Evolutionary conservation across 495 filamentous ascomycete species (phyloP).

Genomic region (Hyphodiscus hymeniophilus): DNA sequence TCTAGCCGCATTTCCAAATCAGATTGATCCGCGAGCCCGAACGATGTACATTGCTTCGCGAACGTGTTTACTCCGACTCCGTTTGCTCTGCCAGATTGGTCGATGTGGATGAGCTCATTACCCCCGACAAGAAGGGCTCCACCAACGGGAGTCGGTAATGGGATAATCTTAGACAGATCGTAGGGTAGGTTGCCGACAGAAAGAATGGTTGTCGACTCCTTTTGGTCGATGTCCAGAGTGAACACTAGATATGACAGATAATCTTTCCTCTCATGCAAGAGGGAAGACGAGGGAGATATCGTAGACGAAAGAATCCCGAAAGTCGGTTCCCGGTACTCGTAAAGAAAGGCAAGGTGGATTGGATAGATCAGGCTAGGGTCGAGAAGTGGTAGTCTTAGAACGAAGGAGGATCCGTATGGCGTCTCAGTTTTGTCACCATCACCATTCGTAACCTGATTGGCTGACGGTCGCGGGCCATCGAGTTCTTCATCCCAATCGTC

Average conservation of each 20-base stretch:
- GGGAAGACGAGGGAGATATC: slow-evolving; percentile 56
- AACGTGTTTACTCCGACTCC: slow-evolving; percentile 93
- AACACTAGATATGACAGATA: slow-evolving; percentile 85
- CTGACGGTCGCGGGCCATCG: slow-evolving; percentile 47
- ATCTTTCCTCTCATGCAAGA: slow-evolving; percentile 74
- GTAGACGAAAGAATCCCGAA: slow-evolving; percentile 87
- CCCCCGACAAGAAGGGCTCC: slow-evolving; percentile 78
- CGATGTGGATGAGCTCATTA: slow-evolving; percentile 91
- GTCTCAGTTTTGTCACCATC: slow-evolving; percentile 51
- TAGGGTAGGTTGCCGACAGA: slow-evolving; percentile 80
- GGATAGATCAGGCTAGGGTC: slow-evolving; percentile 82
- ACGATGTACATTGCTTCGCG: slow-evolving; percentile 67
- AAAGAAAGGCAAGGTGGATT: slow-evolving; percentile 84
- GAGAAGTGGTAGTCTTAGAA: slow-evolving; percentile 74
- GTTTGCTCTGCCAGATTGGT: slow-evolving; percentile 88
- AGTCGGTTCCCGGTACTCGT: slow-evolving; percentile 95
- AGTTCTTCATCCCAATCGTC: slow-evolving; percentile 81
- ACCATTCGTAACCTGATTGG: slow-evolving; percentile 40
- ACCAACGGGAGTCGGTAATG: slow-evolving; percentile 78
- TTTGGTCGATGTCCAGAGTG: slow-evolving; percentile 88
- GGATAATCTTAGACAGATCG: slow-evolving; percentile 77
- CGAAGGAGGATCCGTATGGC: slow-evolving; percentile 86
- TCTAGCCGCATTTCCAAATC: slow-evolving; percentile 74
- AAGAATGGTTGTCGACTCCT: slow-evolving; percentile 85
- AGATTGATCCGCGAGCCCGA: slow-evolving; percentile 75